Conservation (phyloP, 768 basidiomycete genomes). For the Pseudohyphozyma bogoriensis region DNA sequence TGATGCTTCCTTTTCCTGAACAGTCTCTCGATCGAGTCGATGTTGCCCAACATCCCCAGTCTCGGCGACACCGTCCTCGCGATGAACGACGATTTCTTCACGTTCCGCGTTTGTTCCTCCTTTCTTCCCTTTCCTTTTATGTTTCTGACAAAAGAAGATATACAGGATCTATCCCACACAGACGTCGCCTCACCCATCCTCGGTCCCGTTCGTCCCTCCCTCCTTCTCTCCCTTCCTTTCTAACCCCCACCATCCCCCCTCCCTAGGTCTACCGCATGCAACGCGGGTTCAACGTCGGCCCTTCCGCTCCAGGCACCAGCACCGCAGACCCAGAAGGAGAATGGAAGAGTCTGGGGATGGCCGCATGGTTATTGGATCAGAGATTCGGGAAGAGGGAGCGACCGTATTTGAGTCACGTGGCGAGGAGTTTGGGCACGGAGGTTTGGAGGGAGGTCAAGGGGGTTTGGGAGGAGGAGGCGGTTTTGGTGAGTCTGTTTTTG, state of each 20-base stretch:
- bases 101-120: conserved; percentile 19
- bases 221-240: no score
- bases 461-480: no score
- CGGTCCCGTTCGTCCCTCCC: no score
- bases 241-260: no score
- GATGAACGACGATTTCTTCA: conserved; percentile 44
- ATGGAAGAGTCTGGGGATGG: conserved; percentile 41
- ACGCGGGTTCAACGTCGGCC: conserved; percentile 35
- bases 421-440: no score
- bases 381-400: conserved; percentile 42
- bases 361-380: conserved; percentile 32
- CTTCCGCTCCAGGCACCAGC: conserved; percentile 17
- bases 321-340: conserved; percentile 35
- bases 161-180: conserved; percentile 5
- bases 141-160: no score
- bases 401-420: no score
- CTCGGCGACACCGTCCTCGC: conserved; percentile 9
- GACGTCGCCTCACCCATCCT: conserved; percentile 31
- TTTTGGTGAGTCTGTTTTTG: no score
- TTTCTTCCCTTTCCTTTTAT: background rate
- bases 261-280: conserved; percentile 42
- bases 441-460: no score
- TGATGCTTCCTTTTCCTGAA: no score
- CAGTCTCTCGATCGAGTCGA: conserved; percentile 31
- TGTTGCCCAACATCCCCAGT: conserved; percentile 20